These are phyloP conservation scores for Colletotrichum tabaci DNA, from an alignment of 2,329 filamentous ascomycete genomes.

Conservation along the genomic window DNA sequence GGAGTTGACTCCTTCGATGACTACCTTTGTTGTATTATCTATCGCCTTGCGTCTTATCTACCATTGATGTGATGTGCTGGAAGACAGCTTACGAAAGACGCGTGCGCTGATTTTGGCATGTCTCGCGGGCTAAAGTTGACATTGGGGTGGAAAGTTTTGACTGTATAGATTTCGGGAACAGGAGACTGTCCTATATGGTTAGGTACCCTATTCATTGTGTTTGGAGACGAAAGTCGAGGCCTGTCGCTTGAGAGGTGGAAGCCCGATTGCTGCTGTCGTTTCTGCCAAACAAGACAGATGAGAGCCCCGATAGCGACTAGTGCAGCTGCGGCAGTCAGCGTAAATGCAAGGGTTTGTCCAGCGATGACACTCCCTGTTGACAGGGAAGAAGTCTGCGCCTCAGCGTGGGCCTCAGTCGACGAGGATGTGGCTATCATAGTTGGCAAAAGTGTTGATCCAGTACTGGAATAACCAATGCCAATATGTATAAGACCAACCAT, in stretches of 20 bases:
- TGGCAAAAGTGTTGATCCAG: background rate
- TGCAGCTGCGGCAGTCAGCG: background rate
- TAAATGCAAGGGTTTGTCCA: background rate
- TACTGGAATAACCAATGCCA: background rate
- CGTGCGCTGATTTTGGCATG: background rate
- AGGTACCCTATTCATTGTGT: background rate
- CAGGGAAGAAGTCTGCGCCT: background rate
- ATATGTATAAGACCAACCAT: too few relatives aligned
- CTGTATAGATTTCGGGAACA: background rate
- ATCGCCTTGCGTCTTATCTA: too few relatives aligned
- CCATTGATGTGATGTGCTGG: too few relatives aligned
- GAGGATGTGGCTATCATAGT: background rate
- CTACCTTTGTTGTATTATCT: too few relatives aligned
- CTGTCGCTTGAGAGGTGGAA: background rate
- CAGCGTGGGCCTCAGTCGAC: background rate
- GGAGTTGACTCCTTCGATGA: too few relatives aligned
- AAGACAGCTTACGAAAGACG: background rate
- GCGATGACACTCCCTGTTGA: background rate
- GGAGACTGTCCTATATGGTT: background rate
- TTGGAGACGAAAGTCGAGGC: background rate
- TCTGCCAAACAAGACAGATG: conserved; percentile 6
- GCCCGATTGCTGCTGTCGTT: background rate
- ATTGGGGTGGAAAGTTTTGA: background rate
- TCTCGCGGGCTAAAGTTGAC: background rate
- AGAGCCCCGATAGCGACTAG: background rate